Conservation (phyloP, 176 grass and related monocot species). For the Otatea glauca region DNA sequence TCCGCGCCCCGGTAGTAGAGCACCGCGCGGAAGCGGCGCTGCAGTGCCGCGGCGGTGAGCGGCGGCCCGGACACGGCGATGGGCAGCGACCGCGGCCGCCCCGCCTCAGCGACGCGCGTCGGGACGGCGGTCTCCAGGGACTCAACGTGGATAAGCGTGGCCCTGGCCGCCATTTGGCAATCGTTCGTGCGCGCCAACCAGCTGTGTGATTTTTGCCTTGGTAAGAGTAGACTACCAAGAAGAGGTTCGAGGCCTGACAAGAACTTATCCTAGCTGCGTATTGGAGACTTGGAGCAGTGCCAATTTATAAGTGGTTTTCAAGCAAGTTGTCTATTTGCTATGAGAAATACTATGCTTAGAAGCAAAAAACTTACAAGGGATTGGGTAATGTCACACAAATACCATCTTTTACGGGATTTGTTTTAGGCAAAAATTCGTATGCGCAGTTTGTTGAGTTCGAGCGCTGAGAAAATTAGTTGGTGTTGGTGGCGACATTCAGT, state of each 20-base stretch:
- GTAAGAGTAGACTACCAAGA: too few relatives aligned
- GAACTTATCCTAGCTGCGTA: background rate
- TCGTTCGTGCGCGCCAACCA: background rate
- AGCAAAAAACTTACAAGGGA: background rate
- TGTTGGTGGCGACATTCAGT: background rate
- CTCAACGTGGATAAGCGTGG: constrained; percentile 61
- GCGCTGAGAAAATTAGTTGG: background rate
- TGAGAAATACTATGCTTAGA: background rate
- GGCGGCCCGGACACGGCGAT: constrained; percentile 39
- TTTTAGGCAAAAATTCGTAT: background rate
- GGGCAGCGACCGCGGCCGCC: constrained; percentile 44
- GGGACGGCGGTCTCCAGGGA: constrained; percentile 70
- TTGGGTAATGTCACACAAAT: background rate
- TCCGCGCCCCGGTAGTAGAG: constrained; percentile 62
- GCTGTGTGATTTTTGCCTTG: background rate
- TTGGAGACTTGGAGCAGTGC: background rate
- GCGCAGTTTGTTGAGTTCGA: background rate
- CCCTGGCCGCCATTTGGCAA: background rate
- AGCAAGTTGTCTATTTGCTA: background rate
- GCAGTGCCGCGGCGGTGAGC: constrained; percentile 42
- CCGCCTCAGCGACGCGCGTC: constrained; percentile 2
- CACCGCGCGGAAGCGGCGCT: constrained; percentile 59
- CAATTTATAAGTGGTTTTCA: background rate
- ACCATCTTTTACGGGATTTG: background rate
- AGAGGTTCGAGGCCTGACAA: background rate